These are phyloP conservation scores for Paramyrothecium sp. DNA, from an alignment of 2,329 filamentous ascomycete genomes.

Conservation along the genomic window DNA sequence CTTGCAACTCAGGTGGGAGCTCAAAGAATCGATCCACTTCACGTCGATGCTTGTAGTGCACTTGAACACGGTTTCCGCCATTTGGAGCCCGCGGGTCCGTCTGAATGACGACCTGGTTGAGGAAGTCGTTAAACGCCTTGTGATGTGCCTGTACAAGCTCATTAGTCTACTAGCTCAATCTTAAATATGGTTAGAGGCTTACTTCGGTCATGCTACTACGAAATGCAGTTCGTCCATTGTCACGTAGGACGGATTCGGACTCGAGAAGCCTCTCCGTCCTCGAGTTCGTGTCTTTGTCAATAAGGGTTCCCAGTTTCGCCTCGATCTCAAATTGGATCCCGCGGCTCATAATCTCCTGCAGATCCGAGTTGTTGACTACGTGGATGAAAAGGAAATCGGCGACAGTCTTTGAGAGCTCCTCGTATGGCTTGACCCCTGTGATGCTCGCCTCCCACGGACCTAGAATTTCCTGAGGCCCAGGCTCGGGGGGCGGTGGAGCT, in stretches of 20 bases:
- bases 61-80: conserved; percentile 50
- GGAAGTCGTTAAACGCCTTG: conserved; percentile 75
- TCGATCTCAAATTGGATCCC: conserved; percentile 87
- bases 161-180: not conserved
- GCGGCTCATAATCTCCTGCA: conserved; percentile 59
- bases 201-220: conserved; percentile 90
- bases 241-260: conserved; percentile 69
- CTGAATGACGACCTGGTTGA: conserved; percentile 68
- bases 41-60: conserved; percentile 78
- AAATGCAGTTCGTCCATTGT: conserved; percentile 65
- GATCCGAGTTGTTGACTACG: conserved; percentile 66
- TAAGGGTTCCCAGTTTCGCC: conserved; percentile 83
- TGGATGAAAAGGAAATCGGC: conserved; percentile 77
- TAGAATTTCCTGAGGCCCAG: conserved; percentile 35
- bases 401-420: conserved; percentile 73
- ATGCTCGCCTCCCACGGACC: conserved; percentile 67
- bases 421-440: conserved; percentile 66
- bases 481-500: conserved; percentile 20
- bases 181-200: conserved; percentile 25
- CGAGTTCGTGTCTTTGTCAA: conserved; percentile 69
- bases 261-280: conserved; percentile 66
- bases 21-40: conserved; percentile 85
- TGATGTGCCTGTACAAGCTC: conserved; percentile 64
- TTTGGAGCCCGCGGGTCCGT: conserved; percentile 54
- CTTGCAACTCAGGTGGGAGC: conserved; percentile 58